Evolutionary conservation across 2,329 filamentous ascomycete species (phyloP), one percentile per base, ranked within the genome.

Genomic region (Apiospora sp.): DNA sequence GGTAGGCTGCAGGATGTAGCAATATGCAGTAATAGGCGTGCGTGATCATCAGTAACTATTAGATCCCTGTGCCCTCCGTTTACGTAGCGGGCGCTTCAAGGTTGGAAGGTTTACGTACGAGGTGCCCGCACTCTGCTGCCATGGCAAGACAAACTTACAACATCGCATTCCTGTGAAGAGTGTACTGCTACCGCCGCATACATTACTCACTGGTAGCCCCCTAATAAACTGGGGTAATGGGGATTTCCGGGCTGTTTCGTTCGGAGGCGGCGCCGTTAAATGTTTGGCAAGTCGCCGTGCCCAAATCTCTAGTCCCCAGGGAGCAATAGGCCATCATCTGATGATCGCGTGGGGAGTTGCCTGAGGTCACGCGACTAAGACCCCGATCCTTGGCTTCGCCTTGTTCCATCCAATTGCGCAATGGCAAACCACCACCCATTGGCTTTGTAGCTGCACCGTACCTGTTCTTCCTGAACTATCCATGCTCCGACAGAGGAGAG

Each of bases 281-380:
- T 64, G 58, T 41, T 61, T 61, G 34, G 30, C 54, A 61, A 61
- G 30, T 34, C 27, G 54, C 34, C 54, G 54, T 16, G 22, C 54
- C 3, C 54, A 61, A 54, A 54, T 30, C 3, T n/a, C 58, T 14
- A n/a, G 54, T 30, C 27, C 27, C 27, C 27, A 30, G 27, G 10
- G 4, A 34, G 54, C 54, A 34, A 41, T 64, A 22, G 30, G 30
- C 34, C 58, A 64, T 64, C 58, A 64, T 64, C 58, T 64, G 58
- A 64, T 64, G 58, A 64, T 64, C 58, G 58, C 58, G 58, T 64
- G 67, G 67, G 67, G 43, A 69, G 67, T 69, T 69, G 67, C 67
- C 67, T 69, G 67, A 69, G 67, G 67, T 69, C 67, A 69, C 67
- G 67, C 67, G 67, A 69, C 67, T 22, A 30, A 22, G 43, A 69